phyloP scores from a whole-genome alignment of 2,329 filamentous ascomycete species.

The Pestalotiopsis sp. region DNA sequence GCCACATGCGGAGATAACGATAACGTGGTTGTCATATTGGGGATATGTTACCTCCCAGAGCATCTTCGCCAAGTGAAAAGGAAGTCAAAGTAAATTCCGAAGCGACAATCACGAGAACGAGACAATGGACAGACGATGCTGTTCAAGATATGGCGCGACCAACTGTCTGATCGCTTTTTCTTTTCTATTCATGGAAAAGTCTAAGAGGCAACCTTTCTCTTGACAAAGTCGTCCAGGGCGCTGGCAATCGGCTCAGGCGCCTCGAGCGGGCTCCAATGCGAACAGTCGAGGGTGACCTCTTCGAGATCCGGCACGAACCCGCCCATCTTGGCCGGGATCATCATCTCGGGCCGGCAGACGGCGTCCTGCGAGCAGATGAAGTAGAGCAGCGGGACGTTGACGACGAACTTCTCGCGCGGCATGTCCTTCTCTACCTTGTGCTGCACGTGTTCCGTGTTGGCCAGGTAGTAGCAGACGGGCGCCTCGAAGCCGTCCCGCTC shows the following conservation, averaged over 20 bases:
- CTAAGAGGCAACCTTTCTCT: not conserved
- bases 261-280: constrained; percentile 2
- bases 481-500: constrained; percentile 29
- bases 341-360: constrained; percentile 25
- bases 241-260: not conserved
- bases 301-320: constrained; percentile 30
- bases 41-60: too few relatives aligned
- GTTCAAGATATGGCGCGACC: too few relatives aligned
- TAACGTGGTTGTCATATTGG: too few relatives aligned
- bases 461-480: constrained; percentile 31
- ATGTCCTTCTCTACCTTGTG: constrained; percentile 22
- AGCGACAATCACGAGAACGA: too few relatives aligned
- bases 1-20: too few relatives aligned
- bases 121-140: too few relatives aligned
- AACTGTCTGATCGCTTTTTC: too few relatives aligned
- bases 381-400: constrained; percentile 29
- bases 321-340: constrained; percentile 14
- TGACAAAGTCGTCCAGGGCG: not conserved
- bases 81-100: too few relatives aligned
- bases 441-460: constrained; percentile 22
- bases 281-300: constrained; percentile 1
- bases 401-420: constrained; percentile 17
- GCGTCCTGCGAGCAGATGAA: constrained; percentile 28
- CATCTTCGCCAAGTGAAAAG: too few relatives aligned
- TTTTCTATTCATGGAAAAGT: not conserved